phyloP scores from a whole-genome alignment of 139 green algal genomes.

The Chlamydomonas eustigma region DNA sequence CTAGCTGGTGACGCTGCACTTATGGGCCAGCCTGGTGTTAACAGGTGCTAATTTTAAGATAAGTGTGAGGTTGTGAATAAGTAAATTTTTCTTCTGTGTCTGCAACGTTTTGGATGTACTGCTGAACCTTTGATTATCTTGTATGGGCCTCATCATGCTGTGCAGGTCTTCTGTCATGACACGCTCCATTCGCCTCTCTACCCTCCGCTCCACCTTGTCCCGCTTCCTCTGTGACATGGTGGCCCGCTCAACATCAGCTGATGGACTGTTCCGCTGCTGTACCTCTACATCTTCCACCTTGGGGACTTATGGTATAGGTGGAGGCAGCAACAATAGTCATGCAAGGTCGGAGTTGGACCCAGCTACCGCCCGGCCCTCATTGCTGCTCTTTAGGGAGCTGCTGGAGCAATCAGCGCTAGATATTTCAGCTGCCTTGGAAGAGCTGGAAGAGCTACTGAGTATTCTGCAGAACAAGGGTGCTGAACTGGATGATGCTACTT shows the following conservation, averaged over 20 bases:
- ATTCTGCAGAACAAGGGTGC: slow-evolving; percentile 22
- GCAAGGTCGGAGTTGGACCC: slow-evolving; percentile 40
- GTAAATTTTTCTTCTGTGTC: too few species aligned
- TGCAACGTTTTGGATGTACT: too few species aligned
- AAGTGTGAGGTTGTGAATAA: too few species aligned
- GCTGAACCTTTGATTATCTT: too few species aligned
- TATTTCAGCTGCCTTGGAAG: slow-evolving; percentile 23
- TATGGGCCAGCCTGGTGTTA: background rate
- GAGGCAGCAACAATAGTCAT: too few species aligned
- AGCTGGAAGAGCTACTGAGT: slow-evolving; percentile 33
- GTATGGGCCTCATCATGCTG: too few species aligned
- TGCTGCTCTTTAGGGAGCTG: slow-evolving; percentile 44
- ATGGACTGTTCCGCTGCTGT: slow-evolving; percentile 8
- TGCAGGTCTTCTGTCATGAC: slow-evolving; percentile 18
- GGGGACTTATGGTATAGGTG: background rate
- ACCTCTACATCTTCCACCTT: background rate
- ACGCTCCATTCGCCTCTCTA: slow-evolving; percentile 14
- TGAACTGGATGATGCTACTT: slow-evolving; percentile 17
- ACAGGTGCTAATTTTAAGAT: too few species aligned
- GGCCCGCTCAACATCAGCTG: background rate
- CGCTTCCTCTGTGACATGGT: slow-evolving; percentile 36
- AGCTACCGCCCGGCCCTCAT: slow-evolving; percentile 35
- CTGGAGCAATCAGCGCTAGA: slow-evolving; percentile 34
- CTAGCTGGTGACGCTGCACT: background rate
- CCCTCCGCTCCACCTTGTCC: slow-evolving; percentile 35